A percentile compares a stretch with the other conserved stretches of the same genome.
phyloP scores from a whole-genome alignment of 768 basidiomycete species.

The Tulasnella sp. region DNA sequence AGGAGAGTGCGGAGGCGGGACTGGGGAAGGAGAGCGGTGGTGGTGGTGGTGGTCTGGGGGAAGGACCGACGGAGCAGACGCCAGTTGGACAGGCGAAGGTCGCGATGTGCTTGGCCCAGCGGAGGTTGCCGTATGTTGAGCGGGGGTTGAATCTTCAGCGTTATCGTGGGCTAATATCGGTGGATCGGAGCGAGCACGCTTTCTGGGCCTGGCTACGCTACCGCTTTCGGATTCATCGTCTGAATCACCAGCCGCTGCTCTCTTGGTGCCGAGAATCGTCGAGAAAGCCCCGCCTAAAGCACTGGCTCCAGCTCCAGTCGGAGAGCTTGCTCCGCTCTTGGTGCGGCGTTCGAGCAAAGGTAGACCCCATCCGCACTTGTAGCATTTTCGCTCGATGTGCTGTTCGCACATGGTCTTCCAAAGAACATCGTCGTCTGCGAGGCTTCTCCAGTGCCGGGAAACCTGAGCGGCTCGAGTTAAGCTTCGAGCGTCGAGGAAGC shows the following conservation, averaged over 20 bases:
- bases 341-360: conserved; percentile 84
- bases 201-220: conserved; percentile 47
- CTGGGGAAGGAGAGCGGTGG: conserved; percentile 19
- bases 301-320: conserved; percentile 12
- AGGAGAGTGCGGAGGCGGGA: conserved; percentile 35
- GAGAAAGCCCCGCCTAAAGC: not conserved
- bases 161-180: not conserved
- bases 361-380: conserved; percentile 96
- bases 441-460: conserved; percentile 74
- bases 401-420: conserved; percentile 98
- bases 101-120: conserved; percentile 3
- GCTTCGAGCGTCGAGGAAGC: conserved; percentile 88
- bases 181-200: conserved; percentile 55
- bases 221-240: conserved; percentile 16
- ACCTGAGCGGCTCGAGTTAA: conserved; percentile 95
- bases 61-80: not conserved
- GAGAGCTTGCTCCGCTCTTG: conserved; percentile 37
- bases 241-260: not conserved
- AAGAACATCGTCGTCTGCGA: conserved; percentile 94
- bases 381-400: conserved; percentile 95
- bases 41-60: not conserved
- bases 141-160: conserved; percentile 7
- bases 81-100: not conserved
- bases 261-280: not conserved
- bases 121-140: not conserved